Evolutionary conservation across 352 stramenopile species (phyloP).

Genomic region (Blastocystis hominis): DNA sequence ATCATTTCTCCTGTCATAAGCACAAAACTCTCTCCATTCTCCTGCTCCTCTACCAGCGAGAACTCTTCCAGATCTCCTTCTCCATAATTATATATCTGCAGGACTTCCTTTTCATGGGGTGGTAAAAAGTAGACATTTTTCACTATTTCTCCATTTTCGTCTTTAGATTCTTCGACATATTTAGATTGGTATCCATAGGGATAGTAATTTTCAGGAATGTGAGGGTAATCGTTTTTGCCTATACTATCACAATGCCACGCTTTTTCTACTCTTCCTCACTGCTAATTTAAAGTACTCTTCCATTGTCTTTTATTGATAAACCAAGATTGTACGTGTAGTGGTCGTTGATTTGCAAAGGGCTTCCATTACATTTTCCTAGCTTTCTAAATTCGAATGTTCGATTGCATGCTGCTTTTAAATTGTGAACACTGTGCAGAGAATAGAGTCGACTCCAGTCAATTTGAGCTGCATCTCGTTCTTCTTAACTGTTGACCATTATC

Average conservation of each 20-base stretch:
- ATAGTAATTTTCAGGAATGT: conserved; percentile 26
- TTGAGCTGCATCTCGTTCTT: too few species aligned
- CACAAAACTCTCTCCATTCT: background rate
- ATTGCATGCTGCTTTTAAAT: too few species aligned
- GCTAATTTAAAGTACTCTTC: conserved; percentile 37
- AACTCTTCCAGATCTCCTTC: background rate
- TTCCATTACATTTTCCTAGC: background rate
- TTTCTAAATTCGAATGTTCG: background rate
- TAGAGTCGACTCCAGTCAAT: too few species aligned
- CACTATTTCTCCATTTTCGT: too few species aligned
- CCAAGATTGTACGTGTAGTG: background rate
- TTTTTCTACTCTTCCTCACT: background rate
- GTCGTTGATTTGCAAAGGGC: background rate
- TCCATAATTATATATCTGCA: background rate
- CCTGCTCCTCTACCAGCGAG: background rate
- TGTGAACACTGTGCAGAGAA: too few species aligned
- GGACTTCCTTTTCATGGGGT: background rate
- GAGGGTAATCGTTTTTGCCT: conserved; percentile 46
- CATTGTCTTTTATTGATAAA: conserved; percentile 21
- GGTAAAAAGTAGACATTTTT: background rate
- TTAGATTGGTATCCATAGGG: conserved; percentile 5
- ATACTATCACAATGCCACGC: background rate
- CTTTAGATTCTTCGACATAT: background rate
- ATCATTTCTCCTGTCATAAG: conserved; percentile 18
- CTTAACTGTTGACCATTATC: too few species aligned